Base-by-base conservation (phyloP, 768 basidiomycete genomes). In the Tephrocybe sp. region DNA sequence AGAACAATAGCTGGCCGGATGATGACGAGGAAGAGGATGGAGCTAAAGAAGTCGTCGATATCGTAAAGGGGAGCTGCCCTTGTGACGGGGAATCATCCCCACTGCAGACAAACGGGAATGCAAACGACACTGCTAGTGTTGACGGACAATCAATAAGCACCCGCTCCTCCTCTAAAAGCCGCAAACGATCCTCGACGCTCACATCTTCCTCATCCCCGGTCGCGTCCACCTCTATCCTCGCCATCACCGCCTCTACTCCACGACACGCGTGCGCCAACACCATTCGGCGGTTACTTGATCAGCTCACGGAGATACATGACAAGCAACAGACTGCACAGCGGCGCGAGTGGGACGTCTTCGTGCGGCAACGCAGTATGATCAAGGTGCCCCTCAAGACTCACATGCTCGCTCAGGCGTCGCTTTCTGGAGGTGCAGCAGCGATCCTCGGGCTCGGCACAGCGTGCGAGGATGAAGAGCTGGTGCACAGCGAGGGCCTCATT, bases 341-440 rank as follows among this genome's bases (percentile, higher is more conserved):
- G 47, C 82, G 82, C 53, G 90, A 89, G 47, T 98, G 97, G 96
- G 92, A 96, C 52, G 78, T 73, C 0, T 98, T 95, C 63, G 81
- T 98, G 15, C 84, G 79, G 54, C 81, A 87, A 56, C 72, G 87
- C 42, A 80, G 67, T 57, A 81, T 78, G 56, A 71, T 69, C 40
- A 72, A 69, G 57, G 11, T n/a, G 9, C 57, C 69, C 18, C 55
- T 64, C 9, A 71, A 74, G 49, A 58, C 60, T 2, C 65, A 63
- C 36, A 53, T 56, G 8, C 16, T 34, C 13, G 21, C 57, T 5
- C 49, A 69, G 12, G 50, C 67, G n/a, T 59, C 67, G 6, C 59
- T 59, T 8, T 57, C 61, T 11, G 71, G 73, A 0, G 76, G 78
- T 0, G 83, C 83, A 0, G 87, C 87, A 4, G 80, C 80, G 4